Evolutionary conservation across 306 rosid genomes (phyloP).

Genomic region (Cucurbita argyrosperma): DNA sequence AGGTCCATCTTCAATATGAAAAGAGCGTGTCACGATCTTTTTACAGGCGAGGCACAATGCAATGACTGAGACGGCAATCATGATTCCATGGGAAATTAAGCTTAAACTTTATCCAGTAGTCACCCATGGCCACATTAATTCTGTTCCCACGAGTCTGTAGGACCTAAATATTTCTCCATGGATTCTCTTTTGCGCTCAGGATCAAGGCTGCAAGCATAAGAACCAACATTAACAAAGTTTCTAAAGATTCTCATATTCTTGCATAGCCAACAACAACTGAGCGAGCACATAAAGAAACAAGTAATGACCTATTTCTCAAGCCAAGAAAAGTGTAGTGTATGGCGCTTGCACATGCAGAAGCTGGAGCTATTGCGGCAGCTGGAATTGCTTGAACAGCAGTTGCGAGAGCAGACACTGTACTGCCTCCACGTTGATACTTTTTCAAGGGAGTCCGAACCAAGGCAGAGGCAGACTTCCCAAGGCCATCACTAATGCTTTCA

Average conservation of each 20-base stretch:
- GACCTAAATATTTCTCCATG: constrained; percentile 86
- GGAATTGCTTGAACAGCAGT: constrained; percentile 84
- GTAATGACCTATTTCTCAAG: constrained; percentile 71
- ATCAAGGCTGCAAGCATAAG: constrained; percentile 58
- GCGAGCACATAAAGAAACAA: background rate
- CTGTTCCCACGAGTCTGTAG: constrained; percentile 63
- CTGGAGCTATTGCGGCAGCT: constrained; percentile 89
- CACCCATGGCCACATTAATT: constrained; percentile 17
- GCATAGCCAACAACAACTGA: background rate
- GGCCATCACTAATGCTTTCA: constrained; percentile 82
- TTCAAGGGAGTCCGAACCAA: constrained; percentile 71
- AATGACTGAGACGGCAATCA: background rate
- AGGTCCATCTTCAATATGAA: background rate
- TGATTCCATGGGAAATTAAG: background rate
- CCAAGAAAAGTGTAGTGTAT: constrained; percentile 82
- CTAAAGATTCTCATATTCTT: constrained; percentile 1
- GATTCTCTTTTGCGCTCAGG: constrained; percentile 86
- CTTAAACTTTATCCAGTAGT: background rate
- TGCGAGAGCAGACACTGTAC: constrained; percentile 82
- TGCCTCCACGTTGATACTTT: constrained; percentile 81
- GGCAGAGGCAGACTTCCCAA: constrained; percentile 92
- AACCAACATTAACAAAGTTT: constrained; percentile 8
- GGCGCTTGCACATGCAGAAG: constrained; percentile 96
- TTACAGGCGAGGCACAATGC: background rate
- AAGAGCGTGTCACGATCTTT: background rate